These are phyloP conservation scores for Mycena floridula DNA, from an alignment of 768 basidiomycete genomes.

Conservation along the genomic window DNA sequence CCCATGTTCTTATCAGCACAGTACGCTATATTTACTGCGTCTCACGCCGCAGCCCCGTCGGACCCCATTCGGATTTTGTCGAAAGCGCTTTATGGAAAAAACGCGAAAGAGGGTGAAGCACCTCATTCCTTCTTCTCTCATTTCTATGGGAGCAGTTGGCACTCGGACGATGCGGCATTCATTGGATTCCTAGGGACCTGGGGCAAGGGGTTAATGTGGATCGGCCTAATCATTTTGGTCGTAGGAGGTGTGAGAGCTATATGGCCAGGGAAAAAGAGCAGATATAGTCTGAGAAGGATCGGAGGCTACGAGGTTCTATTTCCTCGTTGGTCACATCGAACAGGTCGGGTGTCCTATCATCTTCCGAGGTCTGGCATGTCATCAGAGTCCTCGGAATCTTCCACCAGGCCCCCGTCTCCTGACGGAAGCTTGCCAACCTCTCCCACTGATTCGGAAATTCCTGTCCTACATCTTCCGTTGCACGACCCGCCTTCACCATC, in stretches of 20 bases:
- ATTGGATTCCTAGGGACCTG: constrained; percentile 86
- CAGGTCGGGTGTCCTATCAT: constrained; percentile 72
- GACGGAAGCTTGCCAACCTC: constrained; percentile 31
- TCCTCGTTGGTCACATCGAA: constrained; percentile 65
- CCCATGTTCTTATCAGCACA: constrained; percentile 98
- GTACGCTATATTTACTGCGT: constrained; percentile 79
- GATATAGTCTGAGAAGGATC: constrained; percentile 51
- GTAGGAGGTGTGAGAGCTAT: constrained; percentile 55
- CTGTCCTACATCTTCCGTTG: constrained; percentile 60
- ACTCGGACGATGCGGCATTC: constrained; percentile 97
- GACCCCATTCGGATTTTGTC: constrained; percentile 85
- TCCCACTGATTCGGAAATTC: constrained; percentile 43
- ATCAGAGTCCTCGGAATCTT: constrained; percentile 36
- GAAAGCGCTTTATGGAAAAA: constrained; percentile 97
- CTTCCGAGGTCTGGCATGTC: constrained; percentile 48
- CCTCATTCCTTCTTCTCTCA: constrained; percentile 95
- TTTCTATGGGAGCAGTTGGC: constrained; percentile 98
- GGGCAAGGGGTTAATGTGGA: constrained; percentile 86
- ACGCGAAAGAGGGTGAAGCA: constrained; percentile 75
- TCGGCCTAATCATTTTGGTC: constrained; percentile 69
- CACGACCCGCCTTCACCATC: constrained; percentile 55
- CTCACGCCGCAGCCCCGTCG: constrained; percentile 58
- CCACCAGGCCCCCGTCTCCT: constrained; percentile 40
- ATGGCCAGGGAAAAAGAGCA: constrained; percentile 51
- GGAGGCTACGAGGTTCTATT: constrained; percentile 75